Base-by-base conservation (phyloP, 352 stramenopile genomes). In the Pythium utonaiense region DNA sequence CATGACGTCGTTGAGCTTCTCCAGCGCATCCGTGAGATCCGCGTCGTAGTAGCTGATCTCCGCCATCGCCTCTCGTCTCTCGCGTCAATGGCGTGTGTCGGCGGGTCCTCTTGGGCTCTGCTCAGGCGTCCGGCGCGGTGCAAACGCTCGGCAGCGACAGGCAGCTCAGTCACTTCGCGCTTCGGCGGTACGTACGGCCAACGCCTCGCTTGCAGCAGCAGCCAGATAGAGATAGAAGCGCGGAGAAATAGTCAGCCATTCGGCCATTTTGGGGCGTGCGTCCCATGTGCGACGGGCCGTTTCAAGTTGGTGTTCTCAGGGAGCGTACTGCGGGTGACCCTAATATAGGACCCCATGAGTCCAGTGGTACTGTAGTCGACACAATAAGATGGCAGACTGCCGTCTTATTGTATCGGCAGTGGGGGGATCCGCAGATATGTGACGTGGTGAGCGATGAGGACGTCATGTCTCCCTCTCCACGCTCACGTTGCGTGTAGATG, bases 21-120 rank as follows among this genome's bases (percentile, higher is more conserved):
- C 73, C 44, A 95, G 78, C 31, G 86, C 86, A 49, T 93, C 86
- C 41, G 75, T 89, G 28, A 95, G 70, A 61, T 95, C 86, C 12
- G 82, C 82, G 54, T 93, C 83, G 60, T 95, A 93, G 73, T 95
- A 93, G 56, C 80, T 89, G 71, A 93, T 89, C 73, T 95, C 86
- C 13, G 81, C 78, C 86, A 95, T 95, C 38, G 31, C 28, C 27
- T n/a, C 48, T 22, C 6, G 27, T 48, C 10, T n/a, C 19, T 8
- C n/a, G 19, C 14, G 3, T 40, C 17, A 30, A 28, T 6, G 17
- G 30, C 40, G 27, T 14, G 14, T 22, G 21, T 10, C 28, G 5
- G 28, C 28, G 33, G 5, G 22, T 33, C 47, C 4, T 45, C 55
- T 62, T 28, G n/a, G 17, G 14, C 54, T 53, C 10, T 44, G 30